Percentiles rank a stretch among this genome's conserved stretches.
These are phyloP conservation scores for Ophiosphaerella narmari DNA, from an alignment of 2,329 filamentous ascomycete genomes.

Conservation along the genomic window DNA sequence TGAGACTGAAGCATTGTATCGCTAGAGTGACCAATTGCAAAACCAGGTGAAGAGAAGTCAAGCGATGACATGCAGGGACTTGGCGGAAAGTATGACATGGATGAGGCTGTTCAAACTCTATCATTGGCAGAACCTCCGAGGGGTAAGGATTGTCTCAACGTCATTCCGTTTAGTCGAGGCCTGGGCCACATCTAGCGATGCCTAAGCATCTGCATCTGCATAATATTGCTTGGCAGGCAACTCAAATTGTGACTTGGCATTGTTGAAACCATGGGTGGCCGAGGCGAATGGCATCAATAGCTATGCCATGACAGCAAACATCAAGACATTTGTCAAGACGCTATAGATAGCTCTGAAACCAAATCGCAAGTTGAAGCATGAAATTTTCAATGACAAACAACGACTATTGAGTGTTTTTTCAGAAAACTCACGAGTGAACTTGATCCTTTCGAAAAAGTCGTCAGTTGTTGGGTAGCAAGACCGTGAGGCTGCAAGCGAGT, in stretches of 20 bases:
- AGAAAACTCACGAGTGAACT: too few relatives aligned
- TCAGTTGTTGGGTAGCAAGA: too few relatives aligned
- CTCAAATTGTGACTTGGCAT: slow-evolving; percentile 19
- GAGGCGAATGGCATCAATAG: slow-evolving; percentile 12
- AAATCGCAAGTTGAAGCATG: too few relatives aligned
- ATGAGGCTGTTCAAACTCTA: slow-evolving; percentile 4
- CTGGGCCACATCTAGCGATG: slow-evolving; percentile 8
- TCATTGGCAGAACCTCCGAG: slow-evolving; percentile 1
- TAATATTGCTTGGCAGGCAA: slow-evolving; percentile 31
- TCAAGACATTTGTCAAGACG: too few relatives aligned
- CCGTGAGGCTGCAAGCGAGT: too few relatives aligned
- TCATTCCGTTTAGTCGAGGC: not conserved
- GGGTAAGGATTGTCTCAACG: not conserved
- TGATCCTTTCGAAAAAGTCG: too few relatives aligned
- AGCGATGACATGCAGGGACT: slow-evolving; percentile 14
- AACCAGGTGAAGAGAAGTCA: slow-evolving; percentile 9
- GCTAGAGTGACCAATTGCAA: slow-evolving; percentile 8
- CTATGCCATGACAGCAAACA: too few relatives aligned
- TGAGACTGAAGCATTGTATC: slow-evolving; percentile 7
- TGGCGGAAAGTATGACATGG: not conserved
- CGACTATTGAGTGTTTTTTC: too few relatives aligned
- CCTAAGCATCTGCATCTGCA: slow-evolving; percentile 27
- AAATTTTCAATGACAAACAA: too few relatives aligned
- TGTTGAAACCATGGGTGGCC: slow-evolving; percentile 29
- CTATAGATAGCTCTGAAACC: too few relatives aligned